Evolutionary conservation across 73 alveolate species (phyloP).

Genomic region (Paraurostyla sp.): DNA sequence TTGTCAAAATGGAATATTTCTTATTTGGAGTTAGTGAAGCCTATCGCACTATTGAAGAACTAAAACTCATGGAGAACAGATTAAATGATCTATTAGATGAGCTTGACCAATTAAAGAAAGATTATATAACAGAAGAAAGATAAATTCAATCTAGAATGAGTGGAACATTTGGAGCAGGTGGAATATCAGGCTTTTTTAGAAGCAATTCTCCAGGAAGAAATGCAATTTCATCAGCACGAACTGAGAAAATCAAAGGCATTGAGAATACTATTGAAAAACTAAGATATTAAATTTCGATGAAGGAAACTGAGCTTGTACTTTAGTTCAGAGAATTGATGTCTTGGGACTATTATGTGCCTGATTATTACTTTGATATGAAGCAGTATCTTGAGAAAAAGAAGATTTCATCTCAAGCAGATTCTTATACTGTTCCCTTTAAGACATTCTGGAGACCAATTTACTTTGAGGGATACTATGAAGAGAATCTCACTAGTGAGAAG

Average conservation of each 20-base stretch:
- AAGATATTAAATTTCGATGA: constrained; percentile 16
- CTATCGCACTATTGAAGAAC: background rate
- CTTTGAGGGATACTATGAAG: background rate
- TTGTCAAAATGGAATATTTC: constrained; percentile 75
- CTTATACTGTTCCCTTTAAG: constrained; percentile 20
- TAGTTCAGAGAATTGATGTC: constrained; percentile 48
- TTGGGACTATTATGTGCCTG: constrained; percentile 67
- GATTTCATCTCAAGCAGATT: background rate
- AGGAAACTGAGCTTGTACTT: constrained; percentile 57
- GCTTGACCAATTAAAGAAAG: background rate
- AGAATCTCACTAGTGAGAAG: background rate
- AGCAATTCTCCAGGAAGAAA: too few species aligned
- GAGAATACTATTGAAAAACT: constrained; percentile 7
- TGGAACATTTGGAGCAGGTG: background rate
- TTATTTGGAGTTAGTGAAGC: constrained; percentile 56
- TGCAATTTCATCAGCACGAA: too few species aligned
- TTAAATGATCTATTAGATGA: background rate
- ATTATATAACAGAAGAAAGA: background rate
- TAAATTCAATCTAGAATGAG: background rate
- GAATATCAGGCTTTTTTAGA: background rate
- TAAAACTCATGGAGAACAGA: constrained; percentile 22
- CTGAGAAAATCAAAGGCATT: background rate
- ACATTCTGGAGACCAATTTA: constrained; percentile 59
- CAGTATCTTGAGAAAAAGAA: constrained; percentile 7
- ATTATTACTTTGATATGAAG: constrained; percentile 34